These are phyloP conservation scores for Furcasterigmium furcatum DNA, from an alignment of 2,329 filamentous ascomycete species.

Conservation along the genomic window DNA sequence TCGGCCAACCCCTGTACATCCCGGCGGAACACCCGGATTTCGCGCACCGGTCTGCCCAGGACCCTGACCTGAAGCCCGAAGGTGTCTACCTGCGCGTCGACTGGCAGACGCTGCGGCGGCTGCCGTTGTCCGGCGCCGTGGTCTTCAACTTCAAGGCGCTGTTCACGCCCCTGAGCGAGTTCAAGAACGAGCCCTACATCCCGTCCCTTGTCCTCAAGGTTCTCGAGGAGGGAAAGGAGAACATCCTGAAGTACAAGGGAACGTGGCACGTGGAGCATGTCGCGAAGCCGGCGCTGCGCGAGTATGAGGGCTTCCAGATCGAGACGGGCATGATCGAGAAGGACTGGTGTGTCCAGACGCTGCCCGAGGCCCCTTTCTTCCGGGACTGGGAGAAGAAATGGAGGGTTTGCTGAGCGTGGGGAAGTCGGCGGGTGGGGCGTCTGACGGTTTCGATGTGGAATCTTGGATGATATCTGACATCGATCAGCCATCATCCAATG, in stretches of 20 bases:
- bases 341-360: conserved; percentile 64
- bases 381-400: conserved; percentile 75
- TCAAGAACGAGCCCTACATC: conserved; percentile 69
- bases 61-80: conserved; percentile 49
- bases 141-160: conserved; percentile 88
- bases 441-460: not conserved
- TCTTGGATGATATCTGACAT: not conserved
- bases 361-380: conserved; percentile 75
- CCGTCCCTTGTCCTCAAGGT: conserved; percentile 67
- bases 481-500: too few species aligned
- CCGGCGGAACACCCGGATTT: conserved; percentile 66
- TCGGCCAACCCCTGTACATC: conserved; percentile 72
- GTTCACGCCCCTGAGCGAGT: conserved; percentile 70
- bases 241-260: conserved; percentile 75
- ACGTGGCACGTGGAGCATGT: conserved; percentile 78
- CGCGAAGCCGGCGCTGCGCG: conserved; percentile 59
- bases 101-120: conserved; percentile 80
- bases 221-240: conserved; percentile 64
- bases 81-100: conserved; percentile 73
- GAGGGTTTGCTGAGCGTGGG: conserved; percentile 21
- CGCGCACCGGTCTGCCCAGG: conserved; percentile 54
- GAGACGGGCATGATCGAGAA: conserved; percentile 55
- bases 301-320: conserved; percentile 65
- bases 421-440: too few species aligned
- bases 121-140: conserved; percentile 72